A percentile compares a stretch with the other conserved stretches of the same genome.
These are phyloP conservation scores for Leccinum longicurvipes DNA, from an alignment of 768 basidiomycete species.

Conservation along the genomic window DNA sequence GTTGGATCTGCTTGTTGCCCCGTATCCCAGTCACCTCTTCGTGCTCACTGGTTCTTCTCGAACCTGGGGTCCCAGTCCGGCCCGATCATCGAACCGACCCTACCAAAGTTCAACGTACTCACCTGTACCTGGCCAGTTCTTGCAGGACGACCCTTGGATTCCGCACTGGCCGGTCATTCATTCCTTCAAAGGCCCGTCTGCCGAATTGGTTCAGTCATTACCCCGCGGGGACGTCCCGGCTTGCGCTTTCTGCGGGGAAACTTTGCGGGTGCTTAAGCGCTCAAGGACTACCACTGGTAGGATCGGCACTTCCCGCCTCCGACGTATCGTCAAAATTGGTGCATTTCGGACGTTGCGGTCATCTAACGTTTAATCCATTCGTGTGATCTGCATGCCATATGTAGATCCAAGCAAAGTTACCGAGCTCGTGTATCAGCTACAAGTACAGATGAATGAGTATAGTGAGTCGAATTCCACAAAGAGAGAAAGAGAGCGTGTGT, in stretches of 20 bases:
- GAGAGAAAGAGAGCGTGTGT: background rate
- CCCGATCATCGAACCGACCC: background rate
- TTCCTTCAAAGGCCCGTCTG: background rate
- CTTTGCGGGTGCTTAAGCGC: background rate
- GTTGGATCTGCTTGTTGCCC: background rate
- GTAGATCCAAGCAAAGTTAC: conserved; percentile 23
- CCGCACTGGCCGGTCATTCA: background rate
- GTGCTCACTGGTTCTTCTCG: background rate
- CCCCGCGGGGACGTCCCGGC: background rate
- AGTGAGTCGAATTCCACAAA: conserved; percentile 9
- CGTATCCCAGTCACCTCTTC: background rate
- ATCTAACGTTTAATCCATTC: conserved; percentile 4
- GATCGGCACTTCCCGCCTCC: background rate
- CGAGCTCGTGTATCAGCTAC: conserved; percentile 14
- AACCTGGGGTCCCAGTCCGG: too few relatives aligned
- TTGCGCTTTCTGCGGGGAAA: background rate
- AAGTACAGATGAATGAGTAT: conserved; percentile 22
- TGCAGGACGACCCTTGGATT: background rate
- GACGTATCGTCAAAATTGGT: background rate
- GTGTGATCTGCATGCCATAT: conserved; percentile 2
- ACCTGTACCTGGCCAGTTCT: background rate
- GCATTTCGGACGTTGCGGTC: conserved; percentile 1
- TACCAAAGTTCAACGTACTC: background rate
- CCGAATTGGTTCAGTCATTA: background rate
- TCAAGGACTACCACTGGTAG: background rate